phyloP scores from a whole-genome alignment of 805 yeast genomes.

The Saturnispora gosingensis region DNA sequence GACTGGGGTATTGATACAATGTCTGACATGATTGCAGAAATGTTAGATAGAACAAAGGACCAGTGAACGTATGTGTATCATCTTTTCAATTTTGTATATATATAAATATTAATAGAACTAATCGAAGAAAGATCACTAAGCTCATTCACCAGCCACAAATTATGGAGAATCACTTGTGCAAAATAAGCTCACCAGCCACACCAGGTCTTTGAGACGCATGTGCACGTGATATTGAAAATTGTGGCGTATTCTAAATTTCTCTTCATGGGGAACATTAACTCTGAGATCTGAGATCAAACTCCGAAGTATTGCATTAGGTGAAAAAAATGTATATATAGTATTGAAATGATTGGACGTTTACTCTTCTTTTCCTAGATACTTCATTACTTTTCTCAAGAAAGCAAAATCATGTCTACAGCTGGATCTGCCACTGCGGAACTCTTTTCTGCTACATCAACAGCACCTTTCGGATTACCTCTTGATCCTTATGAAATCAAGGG shows the following conservation, averaged over 20 bases:
- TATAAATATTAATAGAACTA: not conserved
- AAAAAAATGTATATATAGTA: not conserved
- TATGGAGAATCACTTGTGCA: too few relatives aligned
- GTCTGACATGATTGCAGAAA: conserved; percentile 43
- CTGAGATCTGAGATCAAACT: conserved; percentile 3
- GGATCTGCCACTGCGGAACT: conserved; percentile 13
- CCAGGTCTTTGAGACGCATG: not conserved
- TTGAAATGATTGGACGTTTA: not conserved
- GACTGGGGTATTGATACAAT: conserved; percentile 58
- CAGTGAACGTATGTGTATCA: not conserved
- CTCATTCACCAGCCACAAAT: not conserved
- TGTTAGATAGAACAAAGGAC: conserved; percentile 8
- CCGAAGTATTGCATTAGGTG: not conserved
- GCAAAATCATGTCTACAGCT: conserved; percentile 15
- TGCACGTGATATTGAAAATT: not conserved
- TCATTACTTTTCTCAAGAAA: conserved; percentile 8
- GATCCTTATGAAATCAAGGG: conserved; percentile 46
- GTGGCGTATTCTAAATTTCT: not conserved
- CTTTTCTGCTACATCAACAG: conserved; percentile 32
- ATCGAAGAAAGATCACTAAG: not conserved
- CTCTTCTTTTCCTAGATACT: not conserved
- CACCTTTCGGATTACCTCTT: conserved; percentile 55
- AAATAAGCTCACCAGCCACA: not conserved
- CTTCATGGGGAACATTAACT: not conserved
- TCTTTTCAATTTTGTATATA: not conserved